Evolutionary conservation across 1,284 basidiomycete genomes (phyloP), one percentile per base, ranked within the genome.

Genomic region (Leccinum pachyderme): DNA sequence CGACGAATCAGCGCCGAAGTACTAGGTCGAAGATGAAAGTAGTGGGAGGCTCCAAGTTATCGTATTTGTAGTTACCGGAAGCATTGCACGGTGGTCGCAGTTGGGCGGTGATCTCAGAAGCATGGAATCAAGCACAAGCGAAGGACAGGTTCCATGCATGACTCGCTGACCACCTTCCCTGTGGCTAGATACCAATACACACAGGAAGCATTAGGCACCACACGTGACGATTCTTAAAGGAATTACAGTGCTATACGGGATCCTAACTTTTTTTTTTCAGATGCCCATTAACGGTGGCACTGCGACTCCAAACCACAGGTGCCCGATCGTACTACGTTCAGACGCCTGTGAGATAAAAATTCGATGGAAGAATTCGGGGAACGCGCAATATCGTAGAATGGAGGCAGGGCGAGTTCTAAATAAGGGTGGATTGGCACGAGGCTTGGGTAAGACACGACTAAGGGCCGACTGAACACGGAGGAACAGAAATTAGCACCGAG

Each of bases 271-370:
- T n/a, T n/a, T n/a, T n/a, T n/a, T n/a, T n/a, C n/a, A n/a, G n/a
- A n/a, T n/a, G n/a, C n/a, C n/a, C n/a, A n/a, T n/a, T n/a, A 37
- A n/a, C n/a, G 8, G 8, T n/a, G 35, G 35, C 65, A 59, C 9
- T 60, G 60, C 28, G 78, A 51, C n/a, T n/a, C n/a, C n/a, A n/a
- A n/a, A 7, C 66, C 72, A 52, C 59, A 35, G n/a, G 35, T 51
- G 11, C 62, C 58, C 33, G 74, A 70, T 35, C 73, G 65, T 5
- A 66, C 62, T 44, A 64, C 59, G 77, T 73, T 47, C 70, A 68
- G 73, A 31, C 9, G 11, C 9, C 29, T 31, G 56, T 9, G 29
- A 33, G 3, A 58, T 35, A 9, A 48, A 7, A 2, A 37, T 28
- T 28, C 8, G 54, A 37, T 27, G 47, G 46, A 3, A 54, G 52